phyloP scores from a whole-genome alignment of 192 early-diverging fungal genomes.

The Haplosporangium gracile region DNA sequence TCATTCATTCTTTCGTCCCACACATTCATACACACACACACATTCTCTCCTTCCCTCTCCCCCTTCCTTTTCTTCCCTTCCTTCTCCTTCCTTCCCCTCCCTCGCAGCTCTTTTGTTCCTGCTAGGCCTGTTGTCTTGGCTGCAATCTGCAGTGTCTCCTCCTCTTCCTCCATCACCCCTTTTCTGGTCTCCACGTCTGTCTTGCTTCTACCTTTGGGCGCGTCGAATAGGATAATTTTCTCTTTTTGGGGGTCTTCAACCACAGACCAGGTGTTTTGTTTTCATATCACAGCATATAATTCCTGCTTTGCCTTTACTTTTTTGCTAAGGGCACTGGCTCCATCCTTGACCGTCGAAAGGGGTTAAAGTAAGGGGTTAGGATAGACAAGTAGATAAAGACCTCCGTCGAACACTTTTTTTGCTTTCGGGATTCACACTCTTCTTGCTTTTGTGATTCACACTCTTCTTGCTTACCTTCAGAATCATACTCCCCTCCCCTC shows the following conservation, averaged over 20 bases:
- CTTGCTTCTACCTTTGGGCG: not conserved
- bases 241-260: not conserved
- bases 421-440: not conserved
- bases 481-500: not conserved
- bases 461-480: not conserved
- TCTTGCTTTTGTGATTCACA: not conserved
- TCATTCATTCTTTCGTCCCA: not conserved
- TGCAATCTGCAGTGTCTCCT: not conserved
- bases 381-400: conserved; percentile 1
- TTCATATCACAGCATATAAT: not conserved
- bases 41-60: not conserved
- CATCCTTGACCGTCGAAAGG: not conserved
- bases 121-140: not conserved
- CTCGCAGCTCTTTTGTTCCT: not conserved
- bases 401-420: not conserved
- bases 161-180: not conserved
- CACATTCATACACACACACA: not conserved
- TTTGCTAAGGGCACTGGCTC: not conserved
- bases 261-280: not conserved
- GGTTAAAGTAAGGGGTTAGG: not conserved
- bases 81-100: not conserved
- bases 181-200: not conserved
- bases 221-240: not conserved
- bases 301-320: not conserved
- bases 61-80: too few species aligned